Percentiles rank a stretch among this genome's conserved stretches.
phyloP scores from a whole-genome alignment of 1,139 yeast genomes.

The Taiozyma onychis region DNA sequence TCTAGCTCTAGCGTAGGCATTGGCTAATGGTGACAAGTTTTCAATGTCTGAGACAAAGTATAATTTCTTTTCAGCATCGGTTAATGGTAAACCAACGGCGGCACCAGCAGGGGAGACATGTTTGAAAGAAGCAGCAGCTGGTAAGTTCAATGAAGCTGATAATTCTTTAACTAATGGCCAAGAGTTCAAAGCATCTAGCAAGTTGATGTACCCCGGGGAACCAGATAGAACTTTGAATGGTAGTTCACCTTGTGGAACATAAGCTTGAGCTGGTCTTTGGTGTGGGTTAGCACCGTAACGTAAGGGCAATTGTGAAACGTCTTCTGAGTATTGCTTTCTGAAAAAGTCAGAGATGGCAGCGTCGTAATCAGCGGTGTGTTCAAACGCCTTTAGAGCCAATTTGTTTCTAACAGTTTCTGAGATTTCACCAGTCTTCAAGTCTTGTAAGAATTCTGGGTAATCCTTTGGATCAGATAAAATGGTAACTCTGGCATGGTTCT shows the following conservation, averaged over 20 bases:
- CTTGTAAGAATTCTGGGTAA: constrained; percentile 80
- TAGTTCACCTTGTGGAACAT: constrained; percentile 71
- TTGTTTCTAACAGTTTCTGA: constrained; percentile 70
- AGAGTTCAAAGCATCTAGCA: constrained; percentile 92
- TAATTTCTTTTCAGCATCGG: constrained; percentile 87
- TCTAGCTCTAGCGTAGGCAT: constrained; percentile 98
- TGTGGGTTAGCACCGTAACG: constrained; percentile 99
- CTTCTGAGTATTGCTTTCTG: constrained; percentile 95
- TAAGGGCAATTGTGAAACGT: constrained; percentile 80
- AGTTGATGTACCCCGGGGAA: constrained; percentile 95
- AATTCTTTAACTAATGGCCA: constrained; percentile 99
- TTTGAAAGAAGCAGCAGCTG: constrained; percentile 98
- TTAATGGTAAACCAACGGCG: constrained; percentile 91
- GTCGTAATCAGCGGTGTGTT: constrained; percentile 97
- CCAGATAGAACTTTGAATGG: constrained; percentile 94
- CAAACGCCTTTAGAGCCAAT: constrained; percentile 93
- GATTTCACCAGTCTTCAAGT: constrained; percentile 68
- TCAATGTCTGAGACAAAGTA: constrained; percentile 94
- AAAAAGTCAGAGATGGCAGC: constrained; percentile 93
- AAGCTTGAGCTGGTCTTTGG: constrained; percentile 98
- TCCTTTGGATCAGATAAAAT: constrained; percentile 92
- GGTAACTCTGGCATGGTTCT: constrained; percentile 94
- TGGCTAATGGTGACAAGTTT: constrained; percentile 92
- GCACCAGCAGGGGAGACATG: constrained; percentile 99
- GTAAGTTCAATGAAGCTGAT: constrained; percentile 87